Percentiles rank a stretch among this genome's conserved stretches.
phyloP scores from a whole-genome alignment of 2,329 filamentous ascomycete genomes.

The Trichoderma breve region DNA sequence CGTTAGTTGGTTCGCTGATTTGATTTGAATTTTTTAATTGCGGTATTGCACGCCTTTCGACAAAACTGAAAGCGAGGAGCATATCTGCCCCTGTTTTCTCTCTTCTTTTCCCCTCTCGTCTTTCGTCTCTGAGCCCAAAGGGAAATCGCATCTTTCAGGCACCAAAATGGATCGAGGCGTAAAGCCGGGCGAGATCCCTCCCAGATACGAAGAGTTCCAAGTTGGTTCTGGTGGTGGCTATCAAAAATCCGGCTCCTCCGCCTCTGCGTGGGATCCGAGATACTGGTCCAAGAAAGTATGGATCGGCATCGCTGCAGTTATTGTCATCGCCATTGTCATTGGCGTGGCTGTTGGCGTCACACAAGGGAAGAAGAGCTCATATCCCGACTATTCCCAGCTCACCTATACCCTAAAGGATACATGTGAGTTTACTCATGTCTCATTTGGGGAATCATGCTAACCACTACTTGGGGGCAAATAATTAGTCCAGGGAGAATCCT shows the following conservation, averaged over 20 bases:
- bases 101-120: neutral
- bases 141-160: neutral
- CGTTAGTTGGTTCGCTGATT: neutral
- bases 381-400: slow-evolving; percentile 49
- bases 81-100: neutral
- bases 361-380: slow-evolving; percentile 39
- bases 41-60: neutral
- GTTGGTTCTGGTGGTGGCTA: slow-evolving; percentile 24
- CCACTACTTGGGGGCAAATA: neutral
- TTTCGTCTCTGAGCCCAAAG: neutral
- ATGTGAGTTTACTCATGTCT: slow-evolving; percentile 39
- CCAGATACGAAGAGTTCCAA: slow-evolving; percentile 31
- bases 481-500: slow-evolving; percentile 47
- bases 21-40: neutral
- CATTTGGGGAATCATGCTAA: neutral
- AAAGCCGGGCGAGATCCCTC: slow-evolving; percentile 29
- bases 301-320: slow-evolving; percentile 33
- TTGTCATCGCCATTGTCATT: slow-evolving; percentile 42
- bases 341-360: slow-evolving; percentile 47
- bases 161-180: slow-evolving; percentile 3
- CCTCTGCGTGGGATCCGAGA: slow-evolving; percentile 47
- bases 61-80: neutral
- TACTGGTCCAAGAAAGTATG: slow-evolving; percentile 55
- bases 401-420: slow-evolving; percentile 49
- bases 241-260: slow-evolving; percentile 27